phyloP scores from a whole-genome alignment of 148 eudicot species.

The Chenopodium berlandieri region DNA sequence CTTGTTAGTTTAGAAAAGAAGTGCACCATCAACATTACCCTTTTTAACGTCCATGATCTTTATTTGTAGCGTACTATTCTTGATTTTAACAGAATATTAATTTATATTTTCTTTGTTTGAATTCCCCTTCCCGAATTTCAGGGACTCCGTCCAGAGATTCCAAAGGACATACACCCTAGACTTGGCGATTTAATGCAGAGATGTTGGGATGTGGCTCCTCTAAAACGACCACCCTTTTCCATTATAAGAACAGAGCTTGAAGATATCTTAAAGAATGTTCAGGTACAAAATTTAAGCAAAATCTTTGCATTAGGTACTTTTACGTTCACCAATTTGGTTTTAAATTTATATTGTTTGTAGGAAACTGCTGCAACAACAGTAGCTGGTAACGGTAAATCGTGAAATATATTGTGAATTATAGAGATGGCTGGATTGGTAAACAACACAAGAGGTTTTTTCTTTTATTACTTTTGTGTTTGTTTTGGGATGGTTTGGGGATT shows the following conservation, averaged over 20 bases:
- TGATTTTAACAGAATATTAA: neutral
- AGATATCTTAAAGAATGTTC: slow-evolving; percentile 50
- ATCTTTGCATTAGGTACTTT: neutral
- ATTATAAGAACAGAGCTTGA: slow-evolving; percentile 64
- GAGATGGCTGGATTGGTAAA: slow-evolving; percentile 25
- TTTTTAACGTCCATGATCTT: neutral
- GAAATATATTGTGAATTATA: slow-evolving; percentile 16
- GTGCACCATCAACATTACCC: neutral
- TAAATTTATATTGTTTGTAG: slow-evolving; percentile 17
- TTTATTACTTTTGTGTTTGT: neutral
- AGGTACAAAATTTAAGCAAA: slow-evolving; percentile 32
- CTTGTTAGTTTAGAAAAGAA: neutral
- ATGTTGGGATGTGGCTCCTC: slow-evolving; percentile 74
- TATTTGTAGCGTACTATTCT: neutral
- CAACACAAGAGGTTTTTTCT: slow-evolving; percentile 13
- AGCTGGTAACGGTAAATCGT: slow-evolving; percentile 22
- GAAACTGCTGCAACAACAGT: slow-evolving; percentile 32
- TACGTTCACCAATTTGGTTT: neutral
- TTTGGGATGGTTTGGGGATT: slow-evolving; percentile 8
- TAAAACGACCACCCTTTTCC: slow-evolving; percentile 64
- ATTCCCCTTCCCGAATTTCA: slow-evolving; percentile 10
- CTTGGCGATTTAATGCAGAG: slow-evolving; percentile 65
- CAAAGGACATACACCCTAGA: slow-evolving; percentile 60
- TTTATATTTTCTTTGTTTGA: neutral
- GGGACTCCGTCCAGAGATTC: slow-evolving; percentile 90